Conservation (phyloP, 148 eudicot genomes). For the Beta vulgaris region DNA sequence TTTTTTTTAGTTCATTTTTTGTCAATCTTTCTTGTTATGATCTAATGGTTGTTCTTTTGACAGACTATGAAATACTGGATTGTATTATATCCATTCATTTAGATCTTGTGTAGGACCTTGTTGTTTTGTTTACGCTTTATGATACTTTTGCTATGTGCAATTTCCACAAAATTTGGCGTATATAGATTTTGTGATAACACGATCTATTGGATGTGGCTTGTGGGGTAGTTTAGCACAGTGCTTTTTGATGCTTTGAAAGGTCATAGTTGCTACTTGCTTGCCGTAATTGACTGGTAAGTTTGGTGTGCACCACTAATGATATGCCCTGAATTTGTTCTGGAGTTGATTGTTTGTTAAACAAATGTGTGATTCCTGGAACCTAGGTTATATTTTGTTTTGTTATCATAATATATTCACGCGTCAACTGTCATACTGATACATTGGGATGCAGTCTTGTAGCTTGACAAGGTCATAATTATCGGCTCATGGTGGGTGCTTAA, state of each 20-base stretch:
- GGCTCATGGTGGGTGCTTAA: not conserved
- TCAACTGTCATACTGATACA: not conserved
- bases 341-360: not conserved
- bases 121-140: not conserved
- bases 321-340: not conserved
- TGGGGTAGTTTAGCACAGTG: not conserved
- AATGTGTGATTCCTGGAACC: slow-evolving; percentile 4
- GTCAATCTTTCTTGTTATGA: too few relatives aligned
- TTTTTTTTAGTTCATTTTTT: too few relatives aligned
- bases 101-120: slow-evolving; percentile 32
- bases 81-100: not conserved
- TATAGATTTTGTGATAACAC: slow-evolving; percentile 11
- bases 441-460: too few relatives aligned
- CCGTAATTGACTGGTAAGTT: not conserved
- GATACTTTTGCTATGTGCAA: not conserved
- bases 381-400: not conserved
- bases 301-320: not conserved
- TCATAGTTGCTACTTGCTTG: slow-evolving; percentile 9
- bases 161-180: not conserved
- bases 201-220: not conserved
- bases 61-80: not conserved
- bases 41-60: not conserved
- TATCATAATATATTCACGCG: not conserved
- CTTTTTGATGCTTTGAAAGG: not conserved
- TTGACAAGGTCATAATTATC: not conserved